Evolutionary conservation across 1,284 basidiomycete genomes (phyloP).

Genomic region (Cryptococcus sp.): DNA sequence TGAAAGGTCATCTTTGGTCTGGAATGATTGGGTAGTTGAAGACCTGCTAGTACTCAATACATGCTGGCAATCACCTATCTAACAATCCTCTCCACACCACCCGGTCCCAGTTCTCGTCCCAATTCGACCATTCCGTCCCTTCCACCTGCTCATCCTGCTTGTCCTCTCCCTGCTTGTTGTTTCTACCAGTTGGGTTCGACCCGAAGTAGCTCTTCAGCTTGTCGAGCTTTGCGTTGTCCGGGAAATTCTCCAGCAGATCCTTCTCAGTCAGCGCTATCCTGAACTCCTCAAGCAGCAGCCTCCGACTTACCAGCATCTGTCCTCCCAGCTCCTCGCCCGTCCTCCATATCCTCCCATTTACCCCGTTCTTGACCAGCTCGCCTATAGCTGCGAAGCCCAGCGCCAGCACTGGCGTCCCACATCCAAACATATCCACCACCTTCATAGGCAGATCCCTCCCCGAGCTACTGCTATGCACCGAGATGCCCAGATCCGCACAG

Average conservation of each 20-base stretch:
- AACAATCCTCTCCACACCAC: constrained; percentile 49
- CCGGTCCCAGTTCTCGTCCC: constrained; percentile 78
- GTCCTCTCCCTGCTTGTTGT: not conserved
- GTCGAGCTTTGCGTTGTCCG: constrained; percentile 52
- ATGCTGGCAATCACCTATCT: no score
- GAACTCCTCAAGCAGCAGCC: no score
- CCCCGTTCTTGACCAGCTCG: constrained; percentile 77
- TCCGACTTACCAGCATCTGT: constrained; percentile 63
- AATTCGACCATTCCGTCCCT: constrained; percentile 57
- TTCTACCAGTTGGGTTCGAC: not conserved
- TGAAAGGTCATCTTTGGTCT: no score
- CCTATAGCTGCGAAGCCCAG: constrained; percentile 76
- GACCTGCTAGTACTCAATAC: no score
- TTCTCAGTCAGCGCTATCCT: constrained; percentile 37
- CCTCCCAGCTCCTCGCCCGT: constrained; percentile 62
- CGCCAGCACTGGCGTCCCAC: constrained; percentile 86
- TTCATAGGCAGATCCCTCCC: constrained; percentile 97
- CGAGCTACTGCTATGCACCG: constrained; percentile 84
- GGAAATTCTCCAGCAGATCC: constrained; percentile 60
- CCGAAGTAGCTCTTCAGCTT: constrained; percentile 48
- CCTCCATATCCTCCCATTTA: constrained; percentile 76
- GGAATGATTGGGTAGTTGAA: no score
- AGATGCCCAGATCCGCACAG: constrained; percentile 86
- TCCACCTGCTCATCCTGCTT: constrained; percentile 6
- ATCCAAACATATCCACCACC: constrained; percentile 99